phyloP scores from a whole-genome alignment of 2,329 filamentous ascomycete species.

The Coniochaeta sp. region DNA sequence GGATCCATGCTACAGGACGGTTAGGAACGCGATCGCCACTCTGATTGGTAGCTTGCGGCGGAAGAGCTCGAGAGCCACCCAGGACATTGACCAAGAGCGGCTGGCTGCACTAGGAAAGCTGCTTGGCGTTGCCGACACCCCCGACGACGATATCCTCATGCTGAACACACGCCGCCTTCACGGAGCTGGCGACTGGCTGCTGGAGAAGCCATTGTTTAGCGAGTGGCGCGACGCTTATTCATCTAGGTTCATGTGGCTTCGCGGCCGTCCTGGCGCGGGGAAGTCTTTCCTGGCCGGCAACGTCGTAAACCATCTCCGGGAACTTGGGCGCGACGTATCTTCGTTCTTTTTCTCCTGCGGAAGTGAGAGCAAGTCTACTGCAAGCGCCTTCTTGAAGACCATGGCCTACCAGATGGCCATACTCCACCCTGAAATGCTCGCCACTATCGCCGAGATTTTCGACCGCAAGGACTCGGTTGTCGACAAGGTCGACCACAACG shows the following conservation, averaged over 20 bases:
- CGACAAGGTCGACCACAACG: slow-evolving; percentile 14
- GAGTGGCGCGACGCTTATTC: neutral
- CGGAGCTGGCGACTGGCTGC: slow-evolving; percentile 2
- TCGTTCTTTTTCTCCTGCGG: slow-evolving; percentile 18
- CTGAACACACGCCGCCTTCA: slow-evolving; percentile 4
- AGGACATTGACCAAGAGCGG: neutral
- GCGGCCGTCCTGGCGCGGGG: slow-evolving; percentile 6
- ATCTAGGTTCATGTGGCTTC: slow-evolving; percentile 4
- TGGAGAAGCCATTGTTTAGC: neutral
- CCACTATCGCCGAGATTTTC: slow-evolving; percentile 6
- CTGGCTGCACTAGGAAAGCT: slow-evolving; percentile 3
- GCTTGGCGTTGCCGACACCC: slow-evolving; percentile 5
- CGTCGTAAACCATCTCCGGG: neutral
- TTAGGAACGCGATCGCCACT: slow-evolving; percentile 19
- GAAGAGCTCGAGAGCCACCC: neutral
- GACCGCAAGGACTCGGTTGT: slow-evolving; percentile 7
- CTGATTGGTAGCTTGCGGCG: neutral
- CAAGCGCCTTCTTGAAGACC: slow-evolving; percentile 15
- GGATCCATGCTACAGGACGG: slow-evolving; percentile 17
- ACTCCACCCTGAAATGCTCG: slow-evolving; percentile 13
- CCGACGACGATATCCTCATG: slow-evolving; percentile 11
- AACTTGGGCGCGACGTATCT: neutral
- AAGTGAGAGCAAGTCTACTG: slow-evolving; percentile 22
- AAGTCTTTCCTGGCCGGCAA: slow-evolving; percentile 5
- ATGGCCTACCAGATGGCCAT: slow-evolving; percentile 23